Conservation (phyloP, 768 basidiomycete species). For the Mycena vitilis region DNA sequence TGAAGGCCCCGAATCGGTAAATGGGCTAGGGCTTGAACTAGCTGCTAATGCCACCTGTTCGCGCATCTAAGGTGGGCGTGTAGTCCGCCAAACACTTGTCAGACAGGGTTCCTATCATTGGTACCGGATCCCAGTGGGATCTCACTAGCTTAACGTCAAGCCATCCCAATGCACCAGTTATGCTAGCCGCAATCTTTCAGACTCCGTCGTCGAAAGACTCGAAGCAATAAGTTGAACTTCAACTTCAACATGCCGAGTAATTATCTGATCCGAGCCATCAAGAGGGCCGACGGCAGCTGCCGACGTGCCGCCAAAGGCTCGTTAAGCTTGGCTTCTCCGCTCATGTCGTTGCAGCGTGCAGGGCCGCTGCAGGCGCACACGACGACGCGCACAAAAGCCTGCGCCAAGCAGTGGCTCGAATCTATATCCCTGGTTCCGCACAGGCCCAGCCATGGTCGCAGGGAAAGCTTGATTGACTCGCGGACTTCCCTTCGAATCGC, state of each 20-base stretch:
- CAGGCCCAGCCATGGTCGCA: not conserved
- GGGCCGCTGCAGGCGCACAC: not conserved
- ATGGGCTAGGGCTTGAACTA: too few species aligned
- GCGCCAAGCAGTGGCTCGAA: not conserved
- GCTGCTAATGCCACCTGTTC: too few species aligned
- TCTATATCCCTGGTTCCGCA: not conserved
- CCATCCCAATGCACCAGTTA: too few species aligned
- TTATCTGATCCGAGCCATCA: not conserved
- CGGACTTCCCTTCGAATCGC: not conserved
- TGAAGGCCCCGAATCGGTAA: too few species aligned
- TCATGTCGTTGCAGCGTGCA: slow-evolving; percentile 4
- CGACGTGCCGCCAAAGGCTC: slow-evolving; percentile 1
- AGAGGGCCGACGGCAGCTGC: not conserved
- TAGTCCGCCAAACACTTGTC: too few species aligned
- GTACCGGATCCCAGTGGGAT: too few species aligned
- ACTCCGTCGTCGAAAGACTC: too few species aligned
- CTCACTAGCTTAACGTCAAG: too few species aligned
- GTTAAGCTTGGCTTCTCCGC: slow-evolving; percentile 12
- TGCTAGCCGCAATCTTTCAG: too few species aligned
- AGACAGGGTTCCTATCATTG: too few species aligned
- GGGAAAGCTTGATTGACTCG: slow-evolving; percentile 25
- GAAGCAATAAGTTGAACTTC: not conserved
- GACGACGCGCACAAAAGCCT: not conserved
- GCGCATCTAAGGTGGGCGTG: too few species aligned
- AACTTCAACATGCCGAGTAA: slow-evolving; percentile 21